Base-by-base conservation (phyloP, 2,329 filamentous ascomycete genomes). In the Ceratocystis huliohia region DNA sequence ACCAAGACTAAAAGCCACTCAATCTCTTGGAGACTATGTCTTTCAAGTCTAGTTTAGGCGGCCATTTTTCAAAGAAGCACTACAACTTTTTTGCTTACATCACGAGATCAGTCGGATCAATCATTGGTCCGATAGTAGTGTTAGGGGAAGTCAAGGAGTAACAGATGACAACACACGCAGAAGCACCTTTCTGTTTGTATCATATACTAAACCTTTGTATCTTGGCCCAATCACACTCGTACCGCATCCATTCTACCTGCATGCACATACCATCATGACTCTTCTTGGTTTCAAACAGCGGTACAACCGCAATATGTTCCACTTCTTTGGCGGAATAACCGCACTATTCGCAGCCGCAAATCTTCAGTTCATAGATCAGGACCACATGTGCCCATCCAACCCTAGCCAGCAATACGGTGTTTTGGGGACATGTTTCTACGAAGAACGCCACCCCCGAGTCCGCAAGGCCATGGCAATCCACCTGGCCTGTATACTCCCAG, bases 231-330 rank as follows among this genome's bases (percentile, higher is more conserved):
- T 44, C 37, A 41, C 37, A 41, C 37, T 1, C 37, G 37, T 13
- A 15, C 15, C 13, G 10, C 3, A 41, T 15, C 10, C 10, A 13
- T 41, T 41, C 45, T 28, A 5, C 20, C 3, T n/a, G 6, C 48
- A 13, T 28, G 41, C 13, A 37, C 25, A 28, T 46, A 15, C 37
- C 37, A 22, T 1, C 17, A 65, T 65, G 63, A 41, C 30, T 17
- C 33, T 66, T 6, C 48, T 66, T 17, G 65, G 65, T 33, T 66
- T 63, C 46, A 66, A 33, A 25, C 20, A 63, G 33, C 37, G n/a
- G 10, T 57, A 53, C 13, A 66, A 59, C 65, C 65, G 37, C 46
- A 37, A 15, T 17, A n/a, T 64, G 48, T 64, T 66, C 22, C 7
- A 64, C 20, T 20, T 59, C 17, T 41, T 63, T 15, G 61, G 45